phyloP scores from a whole-genome alignment of 371 early-diverging fungal species.

The Entomophthora muscae region DNA sequence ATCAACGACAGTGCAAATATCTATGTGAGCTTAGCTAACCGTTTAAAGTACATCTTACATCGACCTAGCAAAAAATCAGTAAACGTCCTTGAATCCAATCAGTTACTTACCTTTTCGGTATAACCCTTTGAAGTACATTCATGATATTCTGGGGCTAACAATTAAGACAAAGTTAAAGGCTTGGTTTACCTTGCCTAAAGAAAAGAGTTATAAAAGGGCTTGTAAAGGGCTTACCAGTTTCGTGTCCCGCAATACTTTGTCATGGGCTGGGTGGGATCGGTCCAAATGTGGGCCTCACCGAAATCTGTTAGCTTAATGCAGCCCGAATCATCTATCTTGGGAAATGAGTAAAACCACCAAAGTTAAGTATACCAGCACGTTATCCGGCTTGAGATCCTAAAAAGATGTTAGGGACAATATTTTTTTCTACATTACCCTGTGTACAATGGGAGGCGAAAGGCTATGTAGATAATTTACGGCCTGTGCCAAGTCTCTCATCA shows the following conservation, averaged over 20 bases:
- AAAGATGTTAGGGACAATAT: too few species aligned
- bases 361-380: not conserved
- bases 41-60: not conserved
- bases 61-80: not conserved
- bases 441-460: not conserved
- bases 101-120: constrained; percentile 4
- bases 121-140: not conserved
- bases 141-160: constrained; percentile 3
- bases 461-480: not conserved
- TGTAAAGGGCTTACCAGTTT: not conserved
- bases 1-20: not conserved
- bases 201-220: not conserved
- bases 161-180: not conserved
- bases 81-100: not conserved
- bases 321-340: not conserved
- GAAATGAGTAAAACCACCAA: not conserved
- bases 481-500: not conserved
- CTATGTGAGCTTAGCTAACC: not conserved
- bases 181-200: constrained; percentile 2
- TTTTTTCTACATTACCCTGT: constrained; percentile 1
- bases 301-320: not conserved
- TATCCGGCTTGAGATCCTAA: constrained; percentile 3
- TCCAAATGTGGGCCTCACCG: constrained; percentile 1
- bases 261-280: not conserved
- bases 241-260: not conserved